Evolutionary conservation across 495 filamentous ascomycete species (phyloP), one percentile per base, ranked within the genome.

Genomic region (Massariosphaeria phaeospora): DNA sequence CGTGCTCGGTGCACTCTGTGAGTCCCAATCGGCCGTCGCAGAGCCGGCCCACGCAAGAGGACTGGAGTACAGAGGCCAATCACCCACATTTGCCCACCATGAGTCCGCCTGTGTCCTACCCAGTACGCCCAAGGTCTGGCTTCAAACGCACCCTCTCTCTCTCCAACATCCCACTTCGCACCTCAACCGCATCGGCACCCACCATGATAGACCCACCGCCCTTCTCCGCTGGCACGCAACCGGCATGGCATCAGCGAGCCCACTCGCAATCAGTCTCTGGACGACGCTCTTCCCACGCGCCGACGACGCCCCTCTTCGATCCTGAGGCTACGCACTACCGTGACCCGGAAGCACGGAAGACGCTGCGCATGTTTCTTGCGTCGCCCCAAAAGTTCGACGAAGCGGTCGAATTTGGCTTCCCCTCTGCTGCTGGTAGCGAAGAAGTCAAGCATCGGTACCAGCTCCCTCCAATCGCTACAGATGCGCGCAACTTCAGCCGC

Each of bases 351-450:
- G 88, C 90, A 31, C 81, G 91, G 31, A 70, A 91, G 42, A 95
- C 91, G 66, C 72, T 96, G 11, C 84, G 89, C 2, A 83, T 89
- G n/a, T 95, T 90, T 58, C 77, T 95, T 2, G 85, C 86, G 15
- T 96, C 91, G 1, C 86, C 89, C 8, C 88, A 95, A 57, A 95
- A 95, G 66, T 95, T 96, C 54, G 93, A 97, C 63, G 91, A 96
- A 72, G 90, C 88, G 1, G 79, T 96, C 47, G 88, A 93, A 65
- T 95, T 93, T 70, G 91, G 91, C 3, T 96, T 96, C 59, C 89
- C 90, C 0, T 82, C 87, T 4, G 35, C 52, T 2, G 47, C 73
- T 40, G 70, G 73, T 26, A 15, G 78, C 70, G 58, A 66, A 65
- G 39, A 70, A 63, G 27, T 69, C 8, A 21, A 24, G 2, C 43